Evolutionary conservation across 345 rosid genomes (phyloP).

Genomic region (Iberis pinnata): DNA sequence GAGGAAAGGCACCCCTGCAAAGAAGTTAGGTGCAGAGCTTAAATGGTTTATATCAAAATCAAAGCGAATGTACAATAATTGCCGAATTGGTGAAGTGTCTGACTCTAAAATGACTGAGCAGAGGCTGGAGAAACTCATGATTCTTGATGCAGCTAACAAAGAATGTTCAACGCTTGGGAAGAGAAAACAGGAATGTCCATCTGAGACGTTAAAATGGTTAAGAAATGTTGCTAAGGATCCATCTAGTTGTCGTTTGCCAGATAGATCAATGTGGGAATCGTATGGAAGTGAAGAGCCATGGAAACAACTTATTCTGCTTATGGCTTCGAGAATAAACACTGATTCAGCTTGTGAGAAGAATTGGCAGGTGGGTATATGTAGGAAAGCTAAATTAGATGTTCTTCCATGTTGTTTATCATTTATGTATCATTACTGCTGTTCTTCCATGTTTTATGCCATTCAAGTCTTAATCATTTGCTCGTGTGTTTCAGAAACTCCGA

Average conservation of each 20-base stretch:
- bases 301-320: slow-evolving; percentile 63
- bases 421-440: slow-evolving; percentile 6
- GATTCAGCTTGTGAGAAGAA: slow-evolving; percentile 34
- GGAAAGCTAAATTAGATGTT: no score
- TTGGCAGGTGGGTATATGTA: slow-evolving; percentile 54
- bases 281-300: slow-evolving; percentile 53
- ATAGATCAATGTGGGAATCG: slow-evolving; percentile 57
- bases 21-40: slow-evolving; percentile 18
- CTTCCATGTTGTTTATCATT: background rate
- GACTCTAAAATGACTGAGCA: background rate
- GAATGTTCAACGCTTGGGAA: slow-evolving; percentile 23
- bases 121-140: background rate
- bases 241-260: slow-evolving; percentile 49
- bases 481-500: slow-evolving; percentile 52
- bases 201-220: slow-evolving; percentile 53
- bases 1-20: slow-evolving; percentile 17
- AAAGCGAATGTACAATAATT: slow-evolving; percentile 18
- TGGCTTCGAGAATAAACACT: slow-evolving; percentile 39
- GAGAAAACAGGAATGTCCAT: slow-evolving; percentile 46
- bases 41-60: slow-evolving; percentile 25
- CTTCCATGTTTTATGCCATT: background rate
- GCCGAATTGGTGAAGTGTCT: slow-evolving; percentile 4
- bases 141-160: background rate
- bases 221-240: slow-evolving; percentile 58
- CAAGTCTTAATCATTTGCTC: background rate